Evolutionary conservation across 2,329 filamentous ascomycete species (phyloP), one percentile per base, ranked within the genome.

Genomic region (Zymoseptoria pseudotritici): DNA sequence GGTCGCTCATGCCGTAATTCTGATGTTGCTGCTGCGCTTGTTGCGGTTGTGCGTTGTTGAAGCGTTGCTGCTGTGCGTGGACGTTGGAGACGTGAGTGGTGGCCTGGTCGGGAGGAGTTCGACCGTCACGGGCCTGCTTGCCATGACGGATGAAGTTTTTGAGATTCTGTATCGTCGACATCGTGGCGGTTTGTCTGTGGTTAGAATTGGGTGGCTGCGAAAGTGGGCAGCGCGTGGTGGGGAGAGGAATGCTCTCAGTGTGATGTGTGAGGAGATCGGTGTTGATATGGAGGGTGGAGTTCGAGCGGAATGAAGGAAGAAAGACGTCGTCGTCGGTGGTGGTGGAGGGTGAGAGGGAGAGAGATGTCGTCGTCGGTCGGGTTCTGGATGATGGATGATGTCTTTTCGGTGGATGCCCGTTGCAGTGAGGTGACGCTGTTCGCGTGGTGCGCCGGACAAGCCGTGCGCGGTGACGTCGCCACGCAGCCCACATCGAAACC

Each of bases 121-220:
- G 82, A 66, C 83, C 82, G 65, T 80, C 82, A 67, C 91, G 89
- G 69, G 91, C 93, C 82, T 96, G 91, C 81, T 97, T 97, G 77
- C 93, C 93, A 81, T 97, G 93, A 67, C 93, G 90, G 78, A 97
- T 94, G 78, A 97, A 95, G 78, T 97, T 97, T 79, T 97, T 97
- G 70, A 97, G 85, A 74, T 94, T 94, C 80, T 97, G 93, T 79
- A 97, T 96, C 53, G 84, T 84, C 70, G 82, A 85, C 84, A 86
- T 86, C 71, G 59, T 76, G 71, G 66, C 64, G 62, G 17, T 26
- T 24, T 56, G 21, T 50, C 17, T 31, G 52, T 53, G 52, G 19
- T 17, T 42, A 46, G 17, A n/a, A n/a, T 46, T 46, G 36, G 36
- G 10, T 11, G 36, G 36, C 36, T 42, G 36, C 36, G 4, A 42